Base-by-base conservation (phyloP, 2,329 filamentous ascomycete genomes). In the Colletotrichum godetiae region DNA sequence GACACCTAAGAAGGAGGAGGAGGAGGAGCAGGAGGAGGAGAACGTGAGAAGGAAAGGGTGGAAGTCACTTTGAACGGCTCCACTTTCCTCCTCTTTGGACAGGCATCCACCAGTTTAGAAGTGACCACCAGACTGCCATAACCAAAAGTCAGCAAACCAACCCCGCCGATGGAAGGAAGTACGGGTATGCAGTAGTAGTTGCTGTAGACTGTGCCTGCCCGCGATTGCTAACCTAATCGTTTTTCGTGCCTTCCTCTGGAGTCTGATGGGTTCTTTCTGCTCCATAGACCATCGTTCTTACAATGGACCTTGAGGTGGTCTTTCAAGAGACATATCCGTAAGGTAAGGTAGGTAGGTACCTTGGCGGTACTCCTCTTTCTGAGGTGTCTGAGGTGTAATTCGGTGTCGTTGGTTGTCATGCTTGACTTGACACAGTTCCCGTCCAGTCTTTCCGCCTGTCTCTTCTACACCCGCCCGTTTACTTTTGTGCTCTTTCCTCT, bases 1-100 rank as follows among this genome's bases (percentile, higher is more conserved):
- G 33, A 57, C n/a, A n/a, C n/a, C n/a, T 22, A 37, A 29, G 61
- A 42, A 53, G 49, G 19, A 49, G 42, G 19, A 49, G 19, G 19
- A 49, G n/a, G 42, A 5, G 42, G 7, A 49, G 7, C 19, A n/a
- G 19, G n/a, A 49, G 42, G 42, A 33, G 35, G 27, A 29, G 27
- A 29, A 29, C 3, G 27, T 29, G 27, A 29, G 19, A 49, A 49
- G 42, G 42, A 33, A 27, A 27, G 53, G n/a, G 37, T 37, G 52
- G 29, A 56, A 37, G 59, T 65, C 60, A 49, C 67, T 13, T 55
- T 59, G 29, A 15, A 29, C 53, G 42, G 22, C 56, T 31, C 70
- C 70, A 73, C 70, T 70, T 66, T 73, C 70, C 70, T 73, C 70
- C 59, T 69, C 60, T 73, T 70, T 70, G 55, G 59, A 69, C 66